These are phyloP conservation scores for Trametes punicea DNA, from an alignment of 768 basidiomycete genomes.

Conservation along the genomic window DNA sequence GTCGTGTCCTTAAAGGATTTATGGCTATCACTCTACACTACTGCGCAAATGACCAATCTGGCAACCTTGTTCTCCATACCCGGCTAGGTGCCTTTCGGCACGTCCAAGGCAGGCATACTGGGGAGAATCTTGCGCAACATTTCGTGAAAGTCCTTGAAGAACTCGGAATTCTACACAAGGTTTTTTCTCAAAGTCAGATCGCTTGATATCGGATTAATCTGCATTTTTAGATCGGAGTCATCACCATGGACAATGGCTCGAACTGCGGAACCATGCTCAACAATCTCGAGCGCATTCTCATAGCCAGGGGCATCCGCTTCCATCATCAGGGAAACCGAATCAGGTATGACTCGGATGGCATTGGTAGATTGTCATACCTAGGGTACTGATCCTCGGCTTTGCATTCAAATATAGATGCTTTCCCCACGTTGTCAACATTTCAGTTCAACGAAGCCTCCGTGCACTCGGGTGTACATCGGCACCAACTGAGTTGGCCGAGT, in stretches of 20 bases:
- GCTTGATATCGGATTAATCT: slow-evolving; percentile 23
- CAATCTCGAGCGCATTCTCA: slow-evolving; percentile 17
- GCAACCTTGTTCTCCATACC: slow-evolving; percentile 24
- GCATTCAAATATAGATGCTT: slow-evolving; percentile 24
- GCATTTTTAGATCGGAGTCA: slow-evolving; percentile 19
- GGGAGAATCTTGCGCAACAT: neutral
- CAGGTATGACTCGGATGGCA: neutral
- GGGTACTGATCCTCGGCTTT: slow-evolving; percentile 22
- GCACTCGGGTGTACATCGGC: neutral
- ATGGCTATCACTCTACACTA: slow-evolving; percentile 11
- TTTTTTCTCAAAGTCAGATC: neutral
- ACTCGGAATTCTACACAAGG: neutral
- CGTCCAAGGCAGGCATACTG: slow-evolving; percentile 30
- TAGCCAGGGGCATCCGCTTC: slow-evolving; percentile 21
- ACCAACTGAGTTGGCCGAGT: neutral
- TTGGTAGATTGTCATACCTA: neutral
- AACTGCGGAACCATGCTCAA: slow-evolving; percentile 35
- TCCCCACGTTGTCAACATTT: neutral
- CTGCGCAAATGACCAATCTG: slow-evolving; percentile 15
- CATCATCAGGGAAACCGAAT: neutral
- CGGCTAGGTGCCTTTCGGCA: slow-evolving; percentile 32
- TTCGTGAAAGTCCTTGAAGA: neutral
- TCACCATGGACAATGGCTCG: slow-evolving; percentile 38
- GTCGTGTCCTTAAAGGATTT: neutral
- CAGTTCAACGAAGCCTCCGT: neutral